These are phyloP conservation scores for Russula dissimulans DNA, from an alignment of 768 basidiomycete genomes.

Conservation along the genomic window DNA sequence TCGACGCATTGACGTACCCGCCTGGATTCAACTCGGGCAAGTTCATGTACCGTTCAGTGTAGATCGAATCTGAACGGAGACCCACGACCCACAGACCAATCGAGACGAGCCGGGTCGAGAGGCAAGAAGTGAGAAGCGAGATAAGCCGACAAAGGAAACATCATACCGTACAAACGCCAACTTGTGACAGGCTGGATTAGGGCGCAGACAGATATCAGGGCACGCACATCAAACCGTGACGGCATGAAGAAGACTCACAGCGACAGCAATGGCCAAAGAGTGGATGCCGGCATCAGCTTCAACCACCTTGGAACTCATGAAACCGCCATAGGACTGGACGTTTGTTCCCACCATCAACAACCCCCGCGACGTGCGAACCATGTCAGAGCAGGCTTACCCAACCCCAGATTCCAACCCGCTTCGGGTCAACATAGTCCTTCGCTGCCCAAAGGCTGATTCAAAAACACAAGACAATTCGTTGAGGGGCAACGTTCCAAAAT, in stretches of 20 bases:
- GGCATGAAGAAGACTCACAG: slow-evolving; percentile 41
- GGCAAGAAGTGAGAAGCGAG: background rate
- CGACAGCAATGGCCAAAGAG: slow-evolving; percentile 83
- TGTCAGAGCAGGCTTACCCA: slow-evolving; percentile 53
- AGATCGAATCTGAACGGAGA: slow-evolving; percentile 67
- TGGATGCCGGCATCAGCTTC: slow-evolving; percentile 89
- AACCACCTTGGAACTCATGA: slow-evolving; percentile 87
- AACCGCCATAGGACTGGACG: slow-evolving; percentile 88
- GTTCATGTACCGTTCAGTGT: slow-evolving; percentile 97
- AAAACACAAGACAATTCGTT: background rate
- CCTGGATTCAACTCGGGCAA: slow-evolving; percentile 65
- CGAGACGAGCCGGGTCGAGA: background rate
- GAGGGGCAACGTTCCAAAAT: too few relatives aligned
- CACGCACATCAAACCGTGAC: background rate
- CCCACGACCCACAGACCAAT: background rate
- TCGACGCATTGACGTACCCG: slow-evolving; percentile 86
- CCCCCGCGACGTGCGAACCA: background rate
- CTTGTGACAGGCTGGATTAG: slow-evolving; percentile 68
- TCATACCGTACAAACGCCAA: slow-evolving; percentile 70
- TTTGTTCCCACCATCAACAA: background rate
- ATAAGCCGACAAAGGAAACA: background rate
- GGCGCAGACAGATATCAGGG: background rate
- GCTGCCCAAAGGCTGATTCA: slow-evolving; percentile 63
- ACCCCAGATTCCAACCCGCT: slow-evolving; percentile 92
- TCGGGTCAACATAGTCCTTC: slow-evolving; percentile 80